Base-by-base conservation (phyloP, 1,139 yeast species). In the Debaryomyces sp. region DNA sequence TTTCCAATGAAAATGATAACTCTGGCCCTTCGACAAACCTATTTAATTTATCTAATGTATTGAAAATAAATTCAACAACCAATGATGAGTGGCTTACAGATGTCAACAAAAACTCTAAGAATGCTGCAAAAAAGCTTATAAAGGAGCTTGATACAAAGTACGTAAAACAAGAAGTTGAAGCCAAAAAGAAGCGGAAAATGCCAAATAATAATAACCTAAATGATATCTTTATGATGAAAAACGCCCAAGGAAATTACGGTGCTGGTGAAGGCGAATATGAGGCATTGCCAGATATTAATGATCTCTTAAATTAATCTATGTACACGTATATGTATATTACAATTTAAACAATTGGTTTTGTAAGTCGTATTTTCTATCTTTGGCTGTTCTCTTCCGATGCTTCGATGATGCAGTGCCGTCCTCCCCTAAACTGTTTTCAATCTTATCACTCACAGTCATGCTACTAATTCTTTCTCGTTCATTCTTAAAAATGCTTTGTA, bases 281-380 rank as follows among this genome's bases (percentile, higher is more conserved):
- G 17, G 67, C 63, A 23, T 64, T 60, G 32, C 67, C 73, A 21
- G 77, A 74, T 53, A 58, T 75, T 24, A 73, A 70, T 23, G 68
- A 66, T 40, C 51, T 67, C 24, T 54, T 61, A 40, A 44, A 41
- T 22, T 43, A 27, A 48, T 10, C 12, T 41, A 41, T 35, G 24
- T 47, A 47, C 49, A 43, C 15, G 38, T 49, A 44, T 41, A 39
- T 32, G 30, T 27, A 24, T 15, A 29, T 56, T 54, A 70, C 45
- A 69, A 62, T 55, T 73, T 76, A 56, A 76, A 76, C 27, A 76
- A 63, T 47, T 67, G 64, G 56, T 76, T 76, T 46, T 66, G 62
- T 53, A 69, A 58, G 54, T 76, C 81, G 44, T 54, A 72, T 50
- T 73, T 77, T 47, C 81, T 61, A 55, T 76, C 80, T 56, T 75